Evolutionary conservation across 2,329 filamentous ascomycete species (phyloP).

Genomic region (Didymella pomorum): DNA sequence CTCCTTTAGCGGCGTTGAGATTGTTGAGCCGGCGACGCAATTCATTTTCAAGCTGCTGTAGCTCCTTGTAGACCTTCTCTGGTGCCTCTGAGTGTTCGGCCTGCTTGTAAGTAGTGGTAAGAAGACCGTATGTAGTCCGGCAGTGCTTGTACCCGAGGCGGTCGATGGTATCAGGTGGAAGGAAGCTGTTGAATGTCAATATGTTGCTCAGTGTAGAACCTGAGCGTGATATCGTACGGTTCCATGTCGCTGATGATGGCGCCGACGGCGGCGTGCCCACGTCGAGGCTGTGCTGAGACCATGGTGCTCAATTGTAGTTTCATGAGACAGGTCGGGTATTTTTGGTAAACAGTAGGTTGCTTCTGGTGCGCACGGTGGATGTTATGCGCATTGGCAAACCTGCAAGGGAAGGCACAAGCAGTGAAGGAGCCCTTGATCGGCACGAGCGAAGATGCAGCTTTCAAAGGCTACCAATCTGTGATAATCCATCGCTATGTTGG

Average conservation of each 20-base stretch:
- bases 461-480: background rate
- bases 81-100: slow-evolving; percentile 19
- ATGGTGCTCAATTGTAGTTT: slow-evolving; percentile 4
- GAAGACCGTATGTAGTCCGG: slow-evolving; percentile 31
- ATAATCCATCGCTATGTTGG: background rate
- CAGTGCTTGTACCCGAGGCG: slow-evolving; percentile 26
- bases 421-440: background rate
- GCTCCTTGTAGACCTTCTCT: slow-evolving; percentile 28
- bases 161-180: slow-evolving; percentile 28
- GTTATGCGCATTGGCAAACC: background rate
- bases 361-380: background rate
- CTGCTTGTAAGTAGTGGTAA: slow-evolving; percentile 27
- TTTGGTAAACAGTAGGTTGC: background rate
- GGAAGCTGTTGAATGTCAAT: slow-evolving; percentile 5
- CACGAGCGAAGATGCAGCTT: background rate
- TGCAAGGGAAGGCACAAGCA: background rate
- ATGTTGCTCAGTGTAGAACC: too few species aligned
- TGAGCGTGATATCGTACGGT: background rate
- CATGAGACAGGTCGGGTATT: background rate
- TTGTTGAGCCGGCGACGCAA: slow-evolving; percentile 26
- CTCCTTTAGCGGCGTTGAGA: slow-evolving; percentile 27
- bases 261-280: slow-evolving; percentile 28
- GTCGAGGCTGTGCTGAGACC: background rate
- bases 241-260: slow-evolving; percentile 31
- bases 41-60: slow-evolving; percentile 25